A percentile compares a stretch with the other conserved stretches of the same genome.
Conservation (phyloP, 1,284 basidiomycete genomes). For the Ceratobasidium sp. region DNA sequence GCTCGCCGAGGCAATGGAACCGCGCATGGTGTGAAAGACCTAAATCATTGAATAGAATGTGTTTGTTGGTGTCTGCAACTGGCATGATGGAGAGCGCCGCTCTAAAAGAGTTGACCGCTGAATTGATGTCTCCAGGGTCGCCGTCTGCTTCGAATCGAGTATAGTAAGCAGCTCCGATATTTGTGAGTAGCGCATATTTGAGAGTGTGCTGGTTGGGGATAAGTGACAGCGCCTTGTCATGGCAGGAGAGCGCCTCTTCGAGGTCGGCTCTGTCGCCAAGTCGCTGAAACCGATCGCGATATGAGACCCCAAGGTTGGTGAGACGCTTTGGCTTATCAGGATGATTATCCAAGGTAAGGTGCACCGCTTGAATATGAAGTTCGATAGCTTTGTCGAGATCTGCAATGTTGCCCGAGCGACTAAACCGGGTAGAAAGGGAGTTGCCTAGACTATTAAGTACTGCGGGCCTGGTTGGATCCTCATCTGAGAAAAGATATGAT, state of each 20-base stretch:
- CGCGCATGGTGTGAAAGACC: not conserved
- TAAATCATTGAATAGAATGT: not conserved
- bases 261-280: not conserved
- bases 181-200: not conserved
- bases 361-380: not conserved
- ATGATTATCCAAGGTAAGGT: not conserved
- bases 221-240: not conserved
- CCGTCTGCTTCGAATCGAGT: not conserved
- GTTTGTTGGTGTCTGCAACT: not conserved
- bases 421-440: not conserved
- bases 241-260: not conserved
- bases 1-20: not conserved
- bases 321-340: not conserved
- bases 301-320: slow-evolving; percentile 4
- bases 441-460: not conserved
- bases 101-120: not conserved
- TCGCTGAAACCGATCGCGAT: not conserved
- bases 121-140: not conserved
- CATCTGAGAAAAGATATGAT: not conserved
- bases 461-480: not conserved
- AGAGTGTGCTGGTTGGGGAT: not conserved
- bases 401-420: not conserved
- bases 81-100: not conserved
- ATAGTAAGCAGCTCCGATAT: not conserved
- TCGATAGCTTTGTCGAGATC: slow-evolving; percentile 11